Evolutionary conservation across 2,329 filamentous ascomycete species (phyloP).

Genomic region (Curvularia lunata): DNA sequence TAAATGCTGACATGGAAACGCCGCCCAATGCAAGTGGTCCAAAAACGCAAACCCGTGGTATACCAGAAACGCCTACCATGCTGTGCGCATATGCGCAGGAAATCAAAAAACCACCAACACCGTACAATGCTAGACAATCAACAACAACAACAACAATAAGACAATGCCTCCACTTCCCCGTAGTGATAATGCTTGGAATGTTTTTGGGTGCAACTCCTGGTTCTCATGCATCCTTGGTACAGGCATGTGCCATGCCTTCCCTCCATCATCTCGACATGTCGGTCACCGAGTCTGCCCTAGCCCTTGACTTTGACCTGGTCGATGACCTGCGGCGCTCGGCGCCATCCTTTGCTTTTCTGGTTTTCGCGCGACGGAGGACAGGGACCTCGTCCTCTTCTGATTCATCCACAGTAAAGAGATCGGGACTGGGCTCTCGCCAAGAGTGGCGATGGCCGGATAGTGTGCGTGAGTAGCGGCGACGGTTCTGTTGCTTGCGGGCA

Average conservation of each 20-base stretch:
- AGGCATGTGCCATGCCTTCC: constrained; percentile 8
- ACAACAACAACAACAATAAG: constrained; percentile 19
- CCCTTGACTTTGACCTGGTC: constrained; percentile 37
- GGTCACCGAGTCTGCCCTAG: constrained; percentile 30
- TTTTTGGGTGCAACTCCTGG: constrained; percentile 2
- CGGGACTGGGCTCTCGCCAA: constrained; percentile 51
- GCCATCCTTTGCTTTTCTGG: constrained; percentile 45
- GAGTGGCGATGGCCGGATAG: constrained; percentile 51
- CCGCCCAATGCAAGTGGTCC: constrained; percentile 35
- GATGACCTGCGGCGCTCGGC: constrained; percentile 45
- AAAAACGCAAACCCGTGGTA: constrained; percentile 17
- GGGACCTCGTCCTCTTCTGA: constrained; percentile 47
- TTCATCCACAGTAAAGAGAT: constrained; percentile 52
- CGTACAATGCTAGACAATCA: constrained; percentile 30
- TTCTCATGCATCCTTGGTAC: neutral
- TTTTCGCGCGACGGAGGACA: constrained; percentile 34
- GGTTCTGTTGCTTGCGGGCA: constrained; percentile 36
- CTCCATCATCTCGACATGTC: constrained; percentile 43
- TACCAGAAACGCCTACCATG: constrained; percentile 29
- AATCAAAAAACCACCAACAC: constrained; percentile 24
- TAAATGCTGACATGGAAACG: constrained; percentile 39
- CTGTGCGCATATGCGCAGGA: constrained; percentile 13
- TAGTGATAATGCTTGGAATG: constrained; percentile 32
- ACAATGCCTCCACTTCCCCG: constrained; percentile 33
- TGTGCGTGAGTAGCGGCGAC: constrained; percentile 44